Evolutionary conservation across 768 basidiomycete genomes (phyloP).

Genomic region (Gloeostereum incarnatum): DNA sequence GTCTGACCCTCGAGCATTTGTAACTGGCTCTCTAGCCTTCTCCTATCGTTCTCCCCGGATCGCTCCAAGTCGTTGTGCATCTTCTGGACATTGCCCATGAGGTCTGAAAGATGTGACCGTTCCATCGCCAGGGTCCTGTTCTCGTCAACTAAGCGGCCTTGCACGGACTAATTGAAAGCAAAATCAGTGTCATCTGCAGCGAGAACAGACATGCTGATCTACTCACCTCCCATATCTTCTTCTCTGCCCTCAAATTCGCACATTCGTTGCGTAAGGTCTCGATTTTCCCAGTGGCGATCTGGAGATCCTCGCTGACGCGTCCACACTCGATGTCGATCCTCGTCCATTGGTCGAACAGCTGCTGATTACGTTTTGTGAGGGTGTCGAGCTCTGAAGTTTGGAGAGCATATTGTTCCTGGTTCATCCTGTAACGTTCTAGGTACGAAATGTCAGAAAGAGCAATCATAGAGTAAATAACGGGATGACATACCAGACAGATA

Average conservation of each 20-base stretch:
- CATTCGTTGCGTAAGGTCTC: slow-evolving; percentile 81
- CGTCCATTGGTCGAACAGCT: slow-evolving; percentile 65
- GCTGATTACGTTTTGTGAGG: slow-evolving; percentile 56
- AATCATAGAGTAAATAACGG: background rate
- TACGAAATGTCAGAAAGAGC: slow-evolving; percentile 5
- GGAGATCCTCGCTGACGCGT: slow-evolving; percentile 59
- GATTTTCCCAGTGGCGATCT: slow-evolving; percentile 44
- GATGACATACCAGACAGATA: slow-evolving; percentile 47
- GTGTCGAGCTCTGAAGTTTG: slow-evolving; percentile 60
- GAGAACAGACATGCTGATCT: background rate
- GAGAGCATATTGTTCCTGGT: slow-evolving; percentile 56
- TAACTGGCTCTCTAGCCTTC: slow-evolving; percentile 71
- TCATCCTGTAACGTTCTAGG: slow-evolving; percentile 61
- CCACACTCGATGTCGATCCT: slow-evolving; percentile 69
- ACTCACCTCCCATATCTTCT: slow-evolving; percentile 84
- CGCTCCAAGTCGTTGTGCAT: slow-evolving; percentile 86
- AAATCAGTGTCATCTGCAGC: slow-evolving; percentile 4
- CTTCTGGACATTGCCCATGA: slow-evolving; percentile 84
- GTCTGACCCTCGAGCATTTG: slow-evolving; percentile 72
- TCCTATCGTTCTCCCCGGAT: slow-evolving; percentile 74
- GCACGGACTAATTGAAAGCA: slow-evolving; percentile 48
- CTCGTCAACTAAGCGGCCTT: slow-evolving; percentile 76
- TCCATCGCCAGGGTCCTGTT: slow-evolving; percentile 75
- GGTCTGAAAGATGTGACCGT: slow-evolving; percentile 75
- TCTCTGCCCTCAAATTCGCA: slow-evolving; percentile 87